Evolutionary conservation across 179 eudicot species (phyloP), one percentile per base, ranked within the genome.

Genomic region (Patellifolia procumbens): DNA sequence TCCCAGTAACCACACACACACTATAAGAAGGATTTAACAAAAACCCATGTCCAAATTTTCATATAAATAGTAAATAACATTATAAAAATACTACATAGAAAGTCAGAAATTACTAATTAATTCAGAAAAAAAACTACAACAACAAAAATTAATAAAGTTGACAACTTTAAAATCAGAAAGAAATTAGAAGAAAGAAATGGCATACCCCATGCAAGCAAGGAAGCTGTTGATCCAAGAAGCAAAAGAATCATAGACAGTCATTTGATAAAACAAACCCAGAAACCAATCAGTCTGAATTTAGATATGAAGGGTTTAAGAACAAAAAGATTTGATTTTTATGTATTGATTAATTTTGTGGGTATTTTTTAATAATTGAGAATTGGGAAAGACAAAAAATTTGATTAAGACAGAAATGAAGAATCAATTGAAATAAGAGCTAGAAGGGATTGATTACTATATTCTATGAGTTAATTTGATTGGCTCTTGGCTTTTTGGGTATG

Each of bases 181-280:
- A 52, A 29, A 51, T 10, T 11, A 8, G 20, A 56, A 62, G 31
- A 10, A n/a, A 56, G 65, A 64, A 0, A 74, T 61, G 77, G 72
- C 78, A 69, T 92, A 92, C 96, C 97, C 90, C 72, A 91, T 88
- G 70, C 96, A 92, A 80, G 87, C 85, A 60, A 92, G 86, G 76
- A 91, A 83, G 68, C 80, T 83, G 79, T 82, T 84, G 88, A 91
- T 81, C 95, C 95, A 91, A 80, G 82, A 76, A 82, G 88, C 72
- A 72, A 92, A 87, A 16, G 93, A 88, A 81, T 82, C 81, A 84
- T 81, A 84, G n/a, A 85, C 76, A 52, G 92, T 87, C 91, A 87
- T 92, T 73, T n/a, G n/a, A n/a, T n/a, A 71, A 42, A 31, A 59
- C 26, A 68, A 5, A 53, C 46, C 34, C 73, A 64, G 42, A 55